Evolutionary conservation across 2,329 filamentous ascomycete species (phyloP).

Genomic region (Fusarium sp.): DNA sequence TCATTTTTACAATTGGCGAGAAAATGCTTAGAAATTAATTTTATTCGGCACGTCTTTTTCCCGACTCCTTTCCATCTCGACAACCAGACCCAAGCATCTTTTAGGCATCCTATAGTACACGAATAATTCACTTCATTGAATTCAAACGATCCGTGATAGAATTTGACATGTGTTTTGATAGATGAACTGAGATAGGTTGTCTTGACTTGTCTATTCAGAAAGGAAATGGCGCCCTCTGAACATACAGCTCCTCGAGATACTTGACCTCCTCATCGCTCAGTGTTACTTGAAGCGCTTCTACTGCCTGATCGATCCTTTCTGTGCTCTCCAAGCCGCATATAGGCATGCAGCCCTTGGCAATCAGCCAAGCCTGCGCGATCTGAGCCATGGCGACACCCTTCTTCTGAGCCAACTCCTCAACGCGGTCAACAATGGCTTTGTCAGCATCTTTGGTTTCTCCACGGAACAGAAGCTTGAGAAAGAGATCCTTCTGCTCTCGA

Average conservation of each 20-base stretch:
- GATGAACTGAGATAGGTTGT: neutral
- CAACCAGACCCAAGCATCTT: accelerated
- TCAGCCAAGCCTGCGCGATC: neutral
- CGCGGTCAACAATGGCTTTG: neutral
- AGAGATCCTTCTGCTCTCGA: neutral
- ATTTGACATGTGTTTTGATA: neutral
- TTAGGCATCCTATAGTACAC: neutral
- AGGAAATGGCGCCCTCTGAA: neutral
- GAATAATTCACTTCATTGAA: neutral
- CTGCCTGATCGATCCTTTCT: neutral
- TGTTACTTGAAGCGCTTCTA: neutral
- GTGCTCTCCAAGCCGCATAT: neutral
- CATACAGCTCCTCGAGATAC: neutral
- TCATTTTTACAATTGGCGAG: neutral
- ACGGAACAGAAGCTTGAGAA: neutral
- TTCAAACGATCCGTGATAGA: accelerated
- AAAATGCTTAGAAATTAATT: accelerated
- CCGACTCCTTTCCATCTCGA: neutral
- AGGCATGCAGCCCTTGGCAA: neutral
- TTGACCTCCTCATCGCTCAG: neutral
- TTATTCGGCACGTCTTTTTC: neutral
- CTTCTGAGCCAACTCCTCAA: neutral
- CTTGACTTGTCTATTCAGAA: neutral
- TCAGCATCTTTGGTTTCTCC: neutral
- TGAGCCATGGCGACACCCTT: neutral